phyloP scores from a whole-genome alignment of 2,329 filamentous ascomycete genomes.

The Leptographium flavum region DNA sequence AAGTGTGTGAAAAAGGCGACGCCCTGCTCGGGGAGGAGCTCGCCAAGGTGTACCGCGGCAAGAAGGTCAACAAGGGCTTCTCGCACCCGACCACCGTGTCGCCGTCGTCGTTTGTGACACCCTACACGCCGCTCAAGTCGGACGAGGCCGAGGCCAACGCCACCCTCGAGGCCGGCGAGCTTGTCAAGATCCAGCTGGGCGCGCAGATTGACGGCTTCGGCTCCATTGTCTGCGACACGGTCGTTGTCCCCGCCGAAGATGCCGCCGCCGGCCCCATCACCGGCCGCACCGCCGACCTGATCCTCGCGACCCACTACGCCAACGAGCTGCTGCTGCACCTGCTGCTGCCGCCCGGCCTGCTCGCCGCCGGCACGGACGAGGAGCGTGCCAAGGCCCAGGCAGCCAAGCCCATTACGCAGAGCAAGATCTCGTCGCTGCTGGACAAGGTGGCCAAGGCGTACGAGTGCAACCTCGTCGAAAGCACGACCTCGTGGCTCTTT shows the following conservation, averaged over 20 bases:
- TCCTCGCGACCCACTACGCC: constrained; percentile 85
- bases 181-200: constrained; percentile 96
- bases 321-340: constrained; percentile 88
- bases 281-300: constrained; percentile 70
- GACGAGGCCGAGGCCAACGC: constrained; percentile 73
- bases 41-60: constrained; percentile 92
- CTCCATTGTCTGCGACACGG: constrained; percentile 87
- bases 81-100: constrained; percentile 92
- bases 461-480: constrained; percentile 87
- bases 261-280: constrained; percentile 47
- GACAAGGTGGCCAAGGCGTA: constrained; percentile 88
- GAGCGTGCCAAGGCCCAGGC: constrained; percentile 85
- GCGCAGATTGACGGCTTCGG: constrained; percentile 94
- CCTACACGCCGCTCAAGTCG: constrained; percentile 82
- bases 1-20: constrained; percentile 91
- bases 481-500: constrained; percentile 95
- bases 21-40: constrained; percentile 89
- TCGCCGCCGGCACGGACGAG: constrained; percentile 74
- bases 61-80: constrained; percentile 91
- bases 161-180: constrained; percentile 70
- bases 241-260: constrained; percentile 54
- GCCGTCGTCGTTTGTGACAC: constrained; percentile 84
- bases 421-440: constrained; percentile 72
- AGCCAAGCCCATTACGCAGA: constrained; percentile 70
- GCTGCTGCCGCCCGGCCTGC: constrained; percentile 78